Evolutionary conservation across 257 asterid species (phyloP).

Genomic region (Jacaranda mimosifolia): DNA sequence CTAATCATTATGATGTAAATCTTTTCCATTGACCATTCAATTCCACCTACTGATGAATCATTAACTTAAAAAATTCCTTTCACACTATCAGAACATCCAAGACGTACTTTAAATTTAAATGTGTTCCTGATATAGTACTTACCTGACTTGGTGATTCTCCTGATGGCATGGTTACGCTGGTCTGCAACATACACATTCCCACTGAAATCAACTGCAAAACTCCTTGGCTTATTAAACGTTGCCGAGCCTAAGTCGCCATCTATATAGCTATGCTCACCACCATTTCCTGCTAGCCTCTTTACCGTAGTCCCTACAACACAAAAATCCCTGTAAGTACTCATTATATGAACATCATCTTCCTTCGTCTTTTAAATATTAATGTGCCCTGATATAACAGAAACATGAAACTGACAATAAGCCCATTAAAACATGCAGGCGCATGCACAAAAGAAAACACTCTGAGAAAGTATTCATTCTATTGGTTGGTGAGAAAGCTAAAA

Average conservation of each 20-base stretch:
- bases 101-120: background rate
- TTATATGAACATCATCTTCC: background rate
- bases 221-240: constrained; percentile 62
- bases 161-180: constrained; percentile 58
- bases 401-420: background rate
- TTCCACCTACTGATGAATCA: too few relatives aligned
- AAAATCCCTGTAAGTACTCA: background rate
- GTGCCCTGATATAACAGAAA: background rate
- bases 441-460: background rate
- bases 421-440: background rate
- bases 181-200: constrained; percentile 91
- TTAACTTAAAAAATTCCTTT: too few relatives aligned
- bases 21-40: too few relatives aligned
- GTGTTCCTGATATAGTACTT: constrained; percentile 6
- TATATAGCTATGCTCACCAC: constrained; percentile 44
- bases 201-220: constrained; percentile 75
- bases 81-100: too few relatives aligned
- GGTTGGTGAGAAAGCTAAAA: background rate
- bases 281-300: constrained; percentile 69
- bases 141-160: constrained; percentile 84
- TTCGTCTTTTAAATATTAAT: background rate
- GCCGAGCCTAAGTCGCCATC: constrained; percentile 83
- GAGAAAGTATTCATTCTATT: background rate
- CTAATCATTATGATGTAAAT: too few relatives aligned
- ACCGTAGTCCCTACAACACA: constrained; percentile 54